phyloP scores from a whole-genome alignment of 495 filamentous ascomycete species.

The Penicillium longicatenatum region DNA sequence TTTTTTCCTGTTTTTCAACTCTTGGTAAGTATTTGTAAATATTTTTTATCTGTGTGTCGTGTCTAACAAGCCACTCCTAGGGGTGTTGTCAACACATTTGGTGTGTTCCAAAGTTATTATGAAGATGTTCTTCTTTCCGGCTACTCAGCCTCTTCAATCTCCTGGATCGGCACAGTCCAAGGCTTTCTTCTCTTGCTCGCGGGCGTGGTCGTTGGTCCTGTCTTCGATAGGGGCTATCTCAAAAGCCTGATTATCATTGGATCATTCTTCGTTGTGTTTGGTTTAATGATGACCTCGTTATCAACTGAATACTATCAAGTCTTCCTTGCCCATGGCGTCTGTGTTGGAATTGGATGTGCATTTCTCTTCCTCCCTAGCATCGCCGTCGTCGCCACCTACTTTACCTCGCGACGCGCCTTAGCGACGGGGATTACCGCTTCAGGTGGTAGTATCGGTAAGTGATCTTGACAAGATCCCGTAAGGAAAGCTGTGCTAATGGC shows the following conservation, averaged over 20 bases:
- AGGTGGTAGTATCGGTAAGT: constrained; percentile 41
- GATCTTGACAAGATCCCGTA: not conserved
- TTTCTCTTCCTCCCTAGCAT: constrained; percentile 45
- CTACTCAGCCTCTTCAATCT: constrained; percentile 33
- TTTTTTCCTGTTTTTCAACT: constrained; percentile 9
- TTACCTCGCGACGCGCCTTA: constrained; percentile 42
- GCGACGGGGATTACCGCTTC: constrained; percentile 48
- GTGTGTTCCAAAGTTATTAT: constrained; percentile 52
- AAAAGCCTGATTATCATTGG: constrained; percentile 32
- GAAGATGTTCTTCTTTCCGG: constrained; percentile 31
- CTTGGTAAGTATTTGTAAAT: not conserved
- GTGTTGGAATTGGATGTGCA: constrained; percentile 43
- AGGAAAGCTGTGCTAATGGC: not conserved
- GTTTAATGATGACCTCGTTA: constrained; percentile 52
- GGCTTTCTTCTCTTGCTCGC: constrained; percentile 43
- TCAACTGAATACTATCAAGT: constrained; percentile 41
- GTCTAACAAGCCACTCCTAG: not conserved
- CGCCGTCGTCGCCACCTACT: constrained; percentile 44
- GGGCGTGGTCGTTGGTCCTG: constrained; percentile 42
- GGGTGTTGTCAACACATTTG: constrained; percentile 50
- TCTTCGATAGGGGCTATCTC: constrained; percentile 49
- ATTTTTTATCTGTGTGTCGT: not conserved
- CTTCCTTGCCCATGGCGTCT: constrained; percentile 43
- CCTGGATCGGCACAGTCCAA: constrained; percentile 53
- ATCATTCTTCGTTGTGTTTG: constrained; percentile 42